Evolutionary conservation across 164 flowering plant genomes (phyloP), one percentile per base, ranked within the genome.

Genomic region (Euptelea pleiosperma): DNA sequence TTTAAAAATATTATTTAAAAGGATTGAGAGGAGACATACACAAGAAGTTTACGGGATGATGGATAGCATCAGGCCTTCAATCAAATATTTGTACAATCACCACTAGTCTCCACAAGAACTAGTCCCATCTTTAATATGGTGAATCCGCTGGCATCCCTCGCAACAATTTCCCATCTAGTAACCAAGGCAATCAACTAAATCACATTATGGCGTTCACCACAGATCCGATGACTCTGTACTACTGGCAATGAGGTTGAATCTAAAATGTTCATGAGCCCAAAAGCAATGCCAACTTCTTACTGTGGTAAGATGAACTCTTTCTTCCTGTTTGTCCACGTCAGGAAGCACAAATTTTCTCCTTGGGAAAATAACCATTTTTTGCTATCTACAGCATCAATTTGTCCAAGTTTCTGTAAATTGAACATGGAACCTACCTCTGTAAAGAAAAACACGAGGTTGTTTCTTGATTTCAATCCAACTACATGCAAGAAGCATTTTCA

Each of bases 101-200:
- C 92, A 91, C 52, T 89, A 89, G 65, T 86, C 73, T 81, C 88
- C 80, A 70, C 98, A 91, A 42, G 57, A 71, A 52, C 92, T 86
- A 64, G 28, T 62, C 33, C 70, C 73, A 30, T 80, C 71, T 71
- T 71, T 77, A 60, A 90, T 85, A 69, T 77, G 95, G 69, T 87
- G 97, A 72, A 90, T 66, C 89, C 74, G 66, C 90, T 81, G 3
- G 75, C 84, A 76, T 88, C 94, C 63, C 83, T 83, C 31, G 85
- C 47, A 19, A 85, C 82, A 56, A 86, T 85, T 56, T 75, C 79
- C 21, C 94, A 56, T 45, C 65, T 57, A 22, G 79, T 74, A 30
- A 75, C 85, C 73, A 49, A 8, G 16, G 90, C 70, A 41, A 88
- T 79, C 47, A 83, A 66, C 69, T 88, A 86, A 14, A 85, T 66